Base-by-base conservation (phyloP, 2,329 filamentous ascomycete species). In the Neonectria neomacrospora region DNA sequence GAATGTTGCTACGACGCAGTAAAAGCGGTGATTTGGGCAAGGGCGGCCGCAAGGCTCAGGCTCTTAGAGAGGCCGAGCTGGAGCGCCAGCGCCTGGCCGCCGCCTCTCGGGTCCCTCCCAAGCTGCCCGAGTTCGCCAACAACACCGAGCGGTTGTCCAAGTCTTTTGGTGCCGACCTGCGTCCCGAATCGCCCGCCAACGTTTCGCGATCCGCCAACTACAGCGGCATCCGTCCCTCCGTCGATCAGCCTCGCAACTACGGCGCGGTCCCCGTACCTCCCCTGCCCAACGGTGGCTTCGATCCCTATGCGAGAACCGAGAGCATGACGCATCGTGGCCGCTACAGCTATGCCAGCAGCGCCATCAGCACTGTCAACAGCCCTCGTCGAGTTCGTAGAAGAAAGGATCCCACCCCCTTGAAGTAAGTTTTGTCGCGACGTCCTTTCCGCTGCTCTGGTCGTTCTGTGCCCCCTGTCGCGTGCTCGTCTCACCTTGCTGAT, bases 341-440 rank as follows among this genome's bases (percentile, higher is more conserved):
- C 69, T 97, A 97, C 81, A 97, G 94, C 82, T 98, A 97, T 80
- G 94, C 95, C 61, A 97, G 92, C 81, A 96, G 92, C 79, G 91
- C 92, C 57, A 88, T 95, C 70, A 97, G 93, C 83, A 91, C 93
- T 64, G 89, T 97, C 81, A 97, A 97, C 82, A 97, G 91, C 78
- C 95, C 96, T 67, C 90, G 96, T 70, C 90, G 94, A 76, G 90
- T 98, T 70, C 90, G 96, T 73, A 91, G 95, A 83, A 90, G 96
- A 82, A 98, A 97, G 84, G 96, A 99, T 76, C 96, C 96, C 9
- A 97, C 95, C 11, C 94, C 96, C 1, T 97, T 98, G 87, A 99
- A 99, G 95, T 98, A 84, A 87, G 94, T 87, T 26, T 50, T 28
- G 3, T 11, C 20, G 22, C 14, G 28, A 48, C 20, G 6, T 18